A percentile compares a stretch with the other conserved stretches of the same genome.
Conservation (phyloP, 2,329 filamentous ascomycete species). For the Epichloe aotearoae region DNA sequence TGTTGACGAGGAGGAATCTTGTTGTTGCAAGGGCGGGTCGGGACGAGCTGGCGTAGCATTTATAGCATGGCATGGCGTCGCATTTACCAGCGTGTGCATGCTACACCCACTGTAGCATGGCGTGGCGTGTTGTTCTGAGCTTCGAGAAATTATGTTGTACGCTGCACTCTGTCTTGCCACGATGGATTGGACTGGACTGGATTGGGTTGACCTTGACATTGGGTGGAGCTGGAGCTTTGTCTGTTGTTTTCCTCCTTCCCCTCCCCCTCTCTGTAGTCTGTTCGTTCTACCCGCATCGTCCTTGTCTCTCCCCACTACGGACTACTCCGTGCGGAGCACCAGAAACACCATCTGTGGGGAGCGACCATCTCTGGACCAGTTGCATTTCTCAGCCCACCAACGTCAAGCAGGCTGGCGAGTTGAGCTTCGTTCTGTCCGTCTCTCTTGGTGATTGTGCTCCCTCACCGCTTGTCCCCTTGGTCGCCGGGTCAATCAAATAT, state of each 20-base stretch:
- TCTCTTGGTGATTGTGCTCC: background rate
- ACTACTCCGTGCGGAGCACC: background rate
- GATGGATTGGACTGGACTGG: too few relatives aligned
- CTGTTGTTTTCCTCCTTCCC: too few relatives aligned
- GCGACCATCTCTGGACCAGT: background rate
- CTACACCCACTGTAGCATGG: too few relatives aligned
- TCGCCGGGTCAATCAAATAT: constrained; percentile 4
- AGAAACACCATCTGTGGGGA: background rate
- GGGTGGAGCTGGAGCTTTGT: too few relatives aligned
- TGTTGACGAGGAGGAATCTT: background rate
- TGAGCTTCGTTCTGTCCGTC: background rate
- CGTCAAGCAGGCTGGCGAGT: background rate
- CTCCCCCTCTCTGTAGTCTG: too few relatives aligned
- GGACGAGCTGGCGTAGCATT: background rate
- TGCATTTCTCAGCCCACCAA: background rate
- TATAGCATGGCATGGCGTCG: background rate
- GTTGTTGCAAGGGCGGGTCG: background rate
- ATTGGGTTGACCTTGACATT: too few relatives aligned
- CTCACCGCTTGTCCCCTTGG: constrained; percentile 4
- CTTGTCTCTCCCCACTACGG: background rate
- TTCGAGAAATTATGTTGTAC: background rate
- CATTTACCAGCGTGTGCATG: background rate
- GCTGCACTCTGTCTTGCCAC: background rate
- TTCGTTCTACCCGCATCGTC: too few relatives aligned
- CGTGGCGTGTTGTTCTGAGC: background rate